These are phyloP conservation scores for Podila epigama DNA, from an alignment of 192 early-diverging fungal species.

Conservation along the genomic window DNA sequence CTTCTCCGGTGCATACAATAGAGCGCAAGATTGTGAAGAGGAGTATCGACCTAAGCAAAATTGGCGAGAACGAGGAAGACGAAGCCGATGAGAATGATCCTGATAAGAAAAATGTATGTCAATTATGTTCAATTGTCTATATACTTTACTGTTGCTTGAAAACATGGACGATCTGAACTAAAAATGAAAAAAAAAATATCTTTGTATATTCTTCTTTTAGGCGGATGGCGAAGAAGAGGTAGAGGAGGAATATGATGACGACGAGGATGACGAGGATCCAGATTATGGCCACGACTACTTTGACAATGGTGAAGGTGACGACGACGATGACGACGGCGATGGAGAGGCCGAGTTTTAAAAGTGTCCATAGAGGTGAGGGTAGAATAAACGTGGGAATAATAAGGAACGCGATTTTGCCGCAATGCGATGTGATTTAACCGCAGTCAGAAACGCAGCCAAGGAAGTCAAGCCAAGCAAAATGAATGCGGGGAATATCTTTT, in stretches of 20 bases:
- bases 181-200: no score
- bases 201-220: not conserved
- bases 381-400: no score
- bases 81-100: slow-evolving; percentile 30
- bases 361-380: no score
- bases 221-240: slow-evolving; percentile 26
- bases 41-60: slow-evolving; percentile 20
- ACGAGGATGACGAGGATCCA: slow-evolving; percentile 31
- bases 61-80: slow-evolving; percentile 20
- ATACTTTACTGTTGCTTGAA: not conserved
- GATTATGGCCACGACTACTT: slow-evolving; percentile 32
- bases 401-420: no score
- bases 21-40: slow-evolving; percentile 22
- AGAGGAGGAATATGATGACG: slow-evolving; percentile 37
- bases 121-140: not conserved
- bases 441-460: no score
- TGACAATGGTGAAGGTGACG: slow-evolving; percentile 38
- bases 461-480: no score
- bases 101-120: slow-evolving; percentile 34
- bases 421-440: no score
- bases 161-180: not conserved
- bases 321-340: slow-evolving; percentile 28
- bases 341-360: slow-evolving; percentile 2
- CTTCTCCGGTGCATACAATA: not conserved
- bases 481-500: no score